Evolutionary conservation across 164 flowering plant species (phyloP).

Genomic region (Macadamia integrifolia): DNA sequence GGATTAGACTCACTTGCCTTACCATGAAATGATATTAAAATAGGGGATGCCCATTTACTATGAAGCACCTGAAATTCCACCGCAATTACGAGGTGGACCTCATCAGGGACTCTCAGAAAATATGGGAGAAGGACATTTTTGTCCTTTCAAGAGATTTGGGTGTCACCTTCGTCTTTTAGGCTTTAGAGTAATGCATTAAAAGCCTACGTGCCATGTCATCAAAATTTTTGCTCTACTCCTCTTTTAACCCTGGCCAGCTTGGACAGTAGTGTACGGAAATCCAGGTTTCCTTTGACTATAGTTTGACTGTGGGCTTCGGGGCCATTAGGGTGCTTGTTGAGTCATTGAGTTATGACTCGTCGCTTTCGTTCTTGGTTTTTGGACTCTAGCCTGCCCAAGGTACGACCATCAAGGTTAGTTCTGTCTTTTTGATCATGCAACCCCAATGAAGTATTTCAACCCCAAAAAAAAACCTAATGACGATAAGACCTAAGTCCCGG

Average conservation of each 20-base stretch:
- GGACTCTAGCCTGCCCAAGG: slow-evolving; percentile 33
- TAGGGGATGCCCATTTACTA: background rate
- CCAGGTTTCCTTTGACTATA: slow-evolving; percentile 27
- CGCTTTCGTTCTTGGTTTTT: slow-evolving; percentile 37
- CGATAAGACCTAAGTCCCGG: too few species aligned
- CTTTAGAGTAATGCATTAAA: slow-evolving; percentile 5
- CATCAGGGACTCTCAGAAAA: background rate
- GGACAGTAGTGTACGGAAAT: slow-evolving; percentile 17
- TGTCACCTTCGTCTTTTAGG: slow-evolving; percentile 16
- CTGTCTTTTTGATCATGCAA: background rate
- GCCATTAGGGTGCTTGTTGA: background rate
- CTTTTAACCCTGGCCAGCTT: slow-evolving; percentile 15
- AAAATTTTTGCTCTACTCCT: background rate
- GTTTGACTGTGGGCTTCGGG: slow-evolving; percentile 27
- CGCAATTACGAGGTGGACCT: background rate
- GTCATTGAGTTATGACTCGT: slow-evolving; percentile 20
- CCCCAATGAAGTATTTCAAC: too few species aligned
- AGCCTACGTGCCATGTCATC: slow-evolving; percentile 22
- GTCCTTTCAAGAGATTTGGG: slow-evolving; percentile 11
- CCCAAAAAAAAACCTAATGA: too few species aligned
- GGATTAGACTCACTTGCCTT: background rate
- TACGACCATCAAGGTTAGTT: background rate
- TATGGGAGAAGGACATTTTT: slow-evolving; percentile 17
- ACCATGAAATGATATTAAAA: background rate
- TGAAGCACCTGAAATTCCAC: background rate